Percentiles rank a stretch among this genome's conserved stretches.
Conservation (phyloP, 345 rosid species). For the Dovyalis caffra region DNA sequence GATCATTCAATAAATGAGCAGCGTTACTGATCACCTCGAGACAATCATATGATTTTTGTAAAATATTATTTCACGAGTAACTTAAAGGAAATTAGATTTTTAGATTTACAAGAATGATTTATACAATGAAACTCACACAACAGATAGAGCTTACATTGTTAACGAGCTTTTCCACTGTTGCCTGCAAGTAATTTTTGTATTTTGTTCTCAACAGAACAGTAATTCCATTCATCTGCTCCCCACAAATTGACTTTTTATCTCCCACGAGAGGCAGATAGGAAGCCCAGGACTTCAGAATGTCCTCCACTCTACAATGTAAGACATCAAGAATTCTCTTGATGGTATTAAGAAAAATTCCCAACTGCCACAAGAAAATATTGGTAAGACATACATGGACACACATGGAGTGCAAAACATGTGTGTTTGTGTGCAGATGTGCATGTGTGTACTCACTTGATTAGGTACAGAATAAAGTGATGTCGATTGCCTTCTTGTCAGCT, state of each 20-base stretch:
- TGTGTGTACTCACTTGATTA: constrained; percentile 52
- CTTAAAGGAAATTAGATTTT: neutral
- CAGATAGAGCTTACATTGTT: constrained; percentile 56
- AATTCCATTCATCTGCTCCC: constrained; percentile 91
- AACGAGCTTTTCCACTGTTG: constrained; percentile 85
- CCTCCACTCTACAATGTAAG: constrained; percentile 75
- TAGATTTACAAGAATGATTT: neutral
- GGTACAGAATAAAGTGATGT: constrained; percentile 69
- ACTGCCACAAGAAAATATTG: constrained; percentile 38
- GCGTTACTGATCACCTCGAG: neutral
- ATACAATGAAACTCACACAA: neutral
- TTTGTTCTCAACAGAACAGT: constrained; percentile 86
- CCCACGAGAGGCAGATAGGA: constrained; percentile 69
- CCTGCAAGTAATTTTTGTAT: constrained; percentile 91
- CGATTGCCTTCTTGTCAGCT: constrained; percentile 87
- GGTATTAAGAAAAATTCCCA: constrained; percentile 85
- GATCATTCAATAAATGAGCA: neutral
- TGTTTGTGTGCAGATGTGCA: neutral
- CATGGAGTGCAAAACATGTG: neutral
- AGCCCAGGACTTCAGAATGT: constrained; percentile 84
- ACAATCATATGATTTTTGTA: neutral
- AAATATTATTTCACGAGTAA: neutral
- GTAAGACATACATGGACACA: constrained; percentile 2
- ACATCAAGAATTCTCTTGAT: constrained; percentile 90
- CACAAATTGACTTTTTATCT: constrained; percentile 70